Evolutionary conservation across 2,329 filamentous ascomycete species (phyloP).

Genomic region (Colletotrichum sp.): DNA sequence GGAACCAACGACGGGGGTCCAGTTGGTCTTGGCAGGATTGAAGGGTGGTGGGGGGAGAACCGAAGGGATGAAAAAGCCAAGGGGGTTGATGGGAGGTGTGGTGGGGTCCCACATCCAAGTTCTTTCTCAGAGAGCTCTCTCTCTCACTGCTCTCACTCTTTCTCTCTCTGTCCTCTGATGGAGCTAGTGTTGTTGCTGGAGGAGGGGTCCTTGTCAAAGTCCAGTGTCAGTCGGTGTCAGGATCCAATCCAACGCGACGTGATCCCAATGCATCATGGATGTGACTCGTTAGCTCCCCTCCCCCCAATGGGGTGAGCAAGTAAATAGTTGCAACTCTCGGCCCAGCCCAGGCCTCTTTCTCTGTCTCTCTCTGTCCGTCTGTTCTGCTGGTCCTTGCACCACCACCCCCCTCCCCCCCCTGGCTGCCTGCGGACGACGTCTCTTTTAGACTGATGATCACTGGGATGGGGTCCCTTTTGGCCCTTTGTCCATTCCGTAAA

Average conservation of each 20-base stretch:
- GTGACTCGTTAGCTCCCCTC: not conserved
- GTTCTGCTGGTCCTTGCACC: not conserved
- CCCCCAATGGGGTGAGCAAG: not conserved
- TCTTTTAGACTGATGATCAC: not conserved
- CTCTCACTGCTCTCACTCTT: not conserved
- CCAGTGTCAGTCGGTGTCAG: slow-evolving; percentile 8
- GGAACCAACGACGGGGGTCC: slow-evolving; percentile 13
- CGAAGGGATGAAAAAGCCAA: not conserved
- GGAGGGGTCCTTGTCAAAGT: not conserved
- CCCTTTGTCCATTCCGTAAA: not conserved
- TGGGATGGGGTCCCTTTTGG: not conserved
- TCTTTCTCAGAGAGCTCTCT: not conserved
- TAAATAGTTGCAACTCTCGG: not conserved
- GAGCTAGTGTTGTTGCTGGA: not conserved
- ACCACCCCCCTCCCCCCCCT: not conserved
- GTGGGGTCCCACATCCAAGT: not conserved
- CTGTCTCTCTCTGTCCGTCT: not conserved
- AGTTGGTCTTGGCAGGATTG: not conserved
- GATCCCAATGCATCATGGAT: slow-evolving; percentile 13
- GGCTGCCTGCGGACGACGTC: not conserved
- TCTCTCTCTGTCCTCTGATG: not conserved
- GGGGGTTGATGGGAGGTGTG: not conserved
- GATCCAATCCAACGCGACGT: slow-evolving; percentile 11
- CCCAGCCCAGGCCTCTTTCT: not conserved
- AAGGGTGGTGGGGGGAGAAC: not conserved